phyloP scores from a whole-genome alignment of 2,329 filamentous ascomycete species.

The Fusarium algeriense region DNA sequence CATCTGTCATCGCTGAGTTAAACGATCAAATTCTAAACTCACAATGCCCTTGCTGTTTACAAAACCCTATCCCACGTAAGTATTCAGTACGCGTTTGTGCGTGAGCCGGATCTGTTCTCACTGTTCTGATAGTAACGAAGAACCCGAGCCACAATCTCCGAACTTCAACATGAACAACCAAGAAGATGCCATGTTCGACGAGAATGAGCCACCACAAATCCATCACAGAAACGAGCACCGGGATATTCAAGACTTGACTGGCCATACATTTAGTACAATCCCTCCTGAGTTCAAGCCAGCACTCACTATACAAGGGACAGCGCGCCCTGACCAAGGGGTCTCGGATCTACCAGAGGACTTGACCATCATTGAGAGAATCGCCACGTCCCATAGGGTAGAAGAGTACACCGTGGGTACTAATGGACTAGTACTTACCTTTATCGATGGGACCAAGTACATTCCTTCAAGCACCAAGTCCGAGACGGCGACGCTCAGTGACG shows the following conservation, averaged over 20 bases:
- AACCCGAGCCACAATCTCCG: neutral
- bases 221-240: neutral
- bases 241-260: neutral
- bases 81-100: rapidly evolving
- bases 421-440: neutral
- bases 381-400: neutral
- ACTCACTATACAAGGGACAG: neutral
- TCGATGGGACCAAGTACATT: neutral
- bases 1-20: neutral
- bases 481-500: neutral
- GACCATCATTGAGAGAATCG: neutral
- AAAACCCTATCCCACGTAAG: neutral
- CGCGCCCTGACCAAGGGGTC: neutral
- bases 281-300: neutral
- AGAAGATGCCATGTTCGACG: no score
- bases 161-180: neutral
- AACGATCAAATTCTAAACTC: neutral
- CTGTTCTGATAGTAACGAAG: neutral
- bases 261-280: neutral
- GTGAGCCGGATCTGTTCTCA: neutral
- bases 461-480: neutral
- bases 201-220: no score
- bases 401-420: neutral
- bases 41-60: neutral
- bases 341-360: neutral